phyloP scores from a whole-genome alignment of 805 yeast genomes.

The Pichia deserticola region DNA sequence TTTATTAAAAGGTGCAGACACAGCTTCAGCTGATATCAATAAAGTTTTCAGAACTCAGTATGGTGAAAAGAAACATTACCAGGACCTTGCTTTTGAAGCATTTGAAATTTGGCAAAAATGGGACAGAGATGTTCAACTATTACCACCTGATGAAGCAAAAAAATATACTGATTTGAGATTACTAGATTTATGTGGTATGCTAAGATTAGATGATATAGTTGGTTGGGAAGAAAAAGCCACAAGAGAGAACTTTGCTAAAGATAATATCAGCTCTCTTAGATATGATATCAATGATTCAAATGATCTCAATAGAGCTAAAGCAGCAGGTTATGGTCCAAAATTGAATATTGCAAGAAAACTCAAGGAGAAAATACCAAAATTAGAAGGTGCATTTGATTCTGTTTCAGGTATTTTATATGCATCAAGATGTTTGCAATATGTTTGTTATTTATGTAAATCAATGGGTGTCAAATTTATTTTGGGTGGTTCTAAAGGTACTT shows the following conservation, averaged over 20 bases:
- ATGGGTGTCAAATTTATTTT: conserved; percentile 26
- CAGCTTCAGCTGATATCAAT: conserved; percentile 20
- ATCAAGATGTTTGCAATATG: conserved; percentile 28
- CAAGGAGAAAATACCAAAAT: conserved; percentile 5
- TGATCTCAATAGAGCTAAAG: conserved; percentile 27
- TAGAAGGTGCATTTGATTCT: conserved; percentile 22
- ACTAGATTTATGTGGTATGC: conserved; percentile 24
- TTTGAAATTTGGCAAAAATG: conserved; percentile 13
- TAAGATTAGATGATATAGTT: conserved; percentile 22
- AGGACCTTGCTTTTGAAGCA: conserved; percentile 15
- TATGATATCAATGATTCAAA: conserved; percentile 25
- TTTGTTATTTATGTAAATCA: conserved; percentile 19
- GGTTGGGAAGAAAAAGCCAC: conserved; percentile 23
- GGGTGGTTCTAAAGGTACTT: conserved; percentile 18
- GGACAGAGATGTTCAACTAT: conserved; percentile 12
- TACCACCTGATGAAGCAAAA: conserved; percentile 21
- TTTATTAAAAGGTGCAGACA: conserved; percentile 17
- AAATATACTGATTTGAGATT: conserved; percentile 19
- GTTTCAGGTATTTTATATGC: conserved; percentile 31
- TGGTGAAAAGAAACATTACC: conserved; percentile 13
- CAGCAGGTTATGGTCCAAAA: conserved; percentile 10
- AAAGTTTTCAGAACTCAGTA: conserved; percentile 17
- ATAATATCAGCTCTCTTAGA: conserved; percentile 24
- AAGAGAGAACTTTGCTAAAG: conserved; percentile 18
- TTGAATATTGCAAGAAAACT: conserved; percentile 14